A percentile compares a stretch with the other conserved stretches of the same genome.
phyloP scores from a whole-genome alignment of 2,329 filamentous ascomycete species.

The Calonectria multiphialidica region DNA sequence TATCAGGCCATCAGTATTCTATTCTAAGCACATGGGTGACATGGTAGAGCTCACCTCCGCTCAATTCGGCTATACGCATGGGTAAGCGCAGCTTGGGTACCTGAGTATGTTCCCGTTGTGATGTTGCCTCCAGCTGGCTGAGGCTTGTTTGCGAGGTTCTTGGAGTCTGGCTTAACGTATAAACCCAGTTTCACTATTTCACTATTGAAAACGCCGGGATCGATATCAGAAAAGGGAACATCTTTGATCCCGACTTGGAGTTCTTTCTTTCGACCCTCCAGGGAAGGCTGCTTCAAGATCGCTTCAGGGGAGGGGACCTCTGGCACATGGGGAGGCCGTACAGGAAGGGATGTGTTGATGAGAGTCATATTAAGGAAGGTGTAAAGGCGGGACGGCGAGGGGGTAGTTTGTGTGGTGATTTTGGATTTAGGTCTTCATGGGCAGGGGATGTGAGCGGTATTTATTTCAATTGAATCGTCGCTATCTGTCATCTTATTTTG shows the following conservation, averaged over 20 bases:
- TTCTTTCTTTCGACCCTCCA: slow-evolving; percentile 42
- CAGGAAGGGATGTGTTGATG: slow-evolving; percentile 9
- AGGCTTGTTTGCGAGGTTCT: slow-evolving; percentile 35
- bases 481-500: neutral
- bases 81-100: slow-evolving; percentile 50
- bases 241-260: slow-evolving; percentile 40
- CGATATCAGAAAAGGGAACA: slow-evolving; percentile 46
- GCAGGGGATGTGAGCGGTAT: neutral
- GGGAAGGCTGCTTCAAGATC: slow-evolving; percentile 44
- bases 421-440: neutral
- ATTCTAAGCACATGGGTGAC: neutral
- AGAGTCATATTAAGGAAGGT: slow-evolving; percentile 6
- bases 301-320: slow-evolving; percentile 3
- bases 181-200: slow-evolving; percentile 47
- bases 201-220: slow-evolving; percentile 49
- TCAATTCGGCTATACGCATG: slow-evolving; percentile 51
- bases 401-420: neutral
- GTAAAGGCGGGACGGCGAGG: too few species aligned
- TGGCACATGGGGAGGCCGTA: slow-evolving; percentile 1
- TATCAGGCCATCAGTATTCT: slow-evolving; percentile 17
- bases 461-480: neutral
- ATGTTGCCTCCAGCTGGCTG: slow-evolving; percentile 45
- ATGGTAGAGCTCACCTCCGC: slow-evolving; percentile 42
- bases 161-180: slow-evolving; percentile 40
- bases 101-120: slow-evolving; percentile 46